phyloP scores from a whole-genome alignment of 176 grass and related monocot species.

The Rhynchospora pubera region DNA sequence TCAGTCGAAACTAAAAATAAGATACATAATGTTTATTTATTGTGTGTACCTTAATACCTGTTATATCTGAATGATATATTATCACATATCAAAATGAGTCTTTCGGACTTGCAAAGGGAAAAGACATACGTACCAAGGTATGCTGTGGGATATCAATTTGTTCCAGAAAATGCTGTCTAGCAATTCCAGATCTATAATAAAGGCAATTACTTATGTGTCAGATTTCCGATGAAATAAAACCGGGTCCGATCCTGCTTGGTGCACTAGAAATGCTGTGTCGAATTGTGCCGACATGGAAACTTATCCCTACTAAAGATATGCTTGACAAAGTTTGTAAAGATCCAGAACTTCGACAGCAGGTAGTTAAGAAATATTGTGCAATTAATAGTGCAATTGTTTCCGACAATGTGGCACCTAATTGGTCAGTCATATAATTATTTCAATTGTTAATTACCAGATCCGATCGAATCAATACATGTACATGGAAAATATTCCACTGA shows the following conservation, averaged over 20 bases:
- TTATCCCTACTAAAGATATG: constrained; percentile 50
- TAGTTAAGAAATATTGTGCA: constrained; percentile 17
- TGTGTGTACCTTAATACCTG: not conserved
- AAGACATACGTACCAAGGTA: no score
- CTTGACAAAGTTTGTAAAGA: constrained; percentile 52
- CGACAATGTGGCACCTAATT: not conserved
- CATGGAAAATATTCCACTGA: constrained; percentile 49
- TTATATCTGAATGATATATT: not conserved
- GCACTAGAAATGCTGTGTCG: constrained; percentile 34
- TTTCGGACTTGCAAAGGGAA: not conserved
- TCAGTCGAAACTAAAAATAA: not conserved
- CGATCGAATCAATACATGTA: constrained; percentile 50
- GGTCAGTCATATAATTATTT: not conserved
- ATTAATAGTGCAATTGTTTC: not conserved
- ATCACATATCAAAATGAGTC: not conserved
- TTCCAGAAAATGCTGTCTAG: not conserved
- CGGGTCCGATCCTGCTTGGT: constrained; percentile 41
- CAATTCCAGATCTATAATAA: not conserved
- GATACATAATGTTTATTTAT: not conserved
- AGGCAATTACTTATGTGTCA: constrained; percentile 21
- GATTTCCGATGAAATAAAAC: constrained; percentile 67
- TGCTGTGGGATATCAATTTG: not conserved
- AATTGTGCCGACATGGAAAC: constrained; percentile 51
- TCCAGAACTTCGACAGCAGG: constrained; percentile 49
- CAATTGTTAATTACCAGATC: constrained; percentile 18